Conservation (phyloP, 441 rosid genomes). For the Geranium incanum region DNA sequence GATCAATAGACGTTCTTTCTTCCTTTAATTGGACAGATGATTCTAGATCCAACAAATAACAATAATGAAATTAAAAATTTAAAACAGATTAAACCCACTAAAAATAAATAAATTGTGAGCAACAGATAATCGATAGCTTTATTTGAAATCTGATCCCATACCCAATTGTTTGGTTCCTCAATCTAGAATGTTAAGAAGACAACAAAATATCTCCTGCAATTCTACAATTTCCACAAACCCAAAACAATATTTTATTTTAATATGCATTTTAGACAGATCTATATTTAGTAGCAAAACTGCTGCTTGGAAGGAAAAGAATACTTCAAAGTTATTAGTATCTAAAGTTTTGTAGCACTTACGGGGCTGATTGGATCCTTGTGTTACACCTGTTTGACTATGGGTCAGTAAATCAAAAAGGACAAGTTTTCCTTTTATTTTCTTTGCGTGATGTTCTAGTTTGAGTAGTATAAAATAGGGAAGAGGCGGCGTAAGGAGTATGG, state of each 20-base stretch:
- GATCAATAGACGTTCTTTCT: conserved; percentile 36
- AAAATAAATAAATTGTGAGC: not conserved
- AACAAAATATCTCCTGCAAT: not conserved
- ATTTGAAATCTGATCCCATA: not conserved
- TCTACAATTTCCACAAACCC: not conserved
- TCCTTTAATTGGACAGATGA: conserved; percentile 56
- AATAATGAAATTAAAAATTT: not conserved
- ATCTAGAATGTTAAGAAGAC: not conserved
- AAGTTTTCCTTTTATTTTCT: too few species aligned
- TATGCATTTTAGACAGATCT: not conserved
- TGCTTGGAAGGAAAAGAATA: not conserved
- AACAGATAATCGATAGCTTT: not conserved
- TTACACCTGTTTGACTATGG: not conserved
- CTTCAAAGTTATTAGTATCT: not conserved
- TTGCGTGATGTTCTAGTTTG: too few species aligned
- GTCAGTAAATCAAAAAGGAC: too few species aligned
- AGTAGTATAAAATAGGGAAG: too few species aligned
- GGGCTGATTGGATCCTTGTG: not conserved
- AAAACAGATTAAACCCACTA: not conserved
- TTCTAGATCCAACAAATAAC: conserved; percentile 41
- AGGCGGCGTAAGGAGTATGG: too few species aligned
- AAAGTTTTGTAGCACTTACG: not conserved
- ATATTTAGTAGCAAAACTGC: not conserved
- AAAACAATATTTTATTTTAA: not conserved
- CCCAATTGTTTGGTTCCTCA: not conserved